Base-by-base conservation (phyloP, 1,139 yeast species). In the Scheffersomyces segobiensis region DNA sequence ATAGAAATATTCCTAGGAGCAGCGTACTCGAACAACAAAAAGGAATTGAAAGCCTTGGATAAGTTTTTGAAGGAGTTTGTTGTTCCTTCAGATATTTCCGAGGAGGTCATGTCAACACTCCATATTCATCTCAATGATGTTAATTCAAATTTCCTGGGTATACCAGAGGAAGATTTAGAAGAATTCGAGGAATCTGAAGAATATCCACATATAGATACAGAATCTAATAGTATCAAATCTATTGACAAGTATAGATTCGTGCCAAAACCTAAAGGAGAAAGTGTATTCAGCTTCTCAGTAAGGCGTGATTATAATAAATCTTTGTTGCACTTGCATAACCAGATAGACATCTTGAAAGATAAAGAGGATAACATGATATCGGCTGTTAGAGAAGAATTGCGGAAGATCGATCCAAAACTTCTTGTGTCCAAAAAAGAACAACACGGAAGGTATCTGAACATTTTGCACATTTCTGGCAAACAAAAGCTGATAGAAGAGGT, bases 391-490 rank as follows among this genome's bases (percentile, higher is more conserved):
- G 46, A 57, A 0, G 54, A 60, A 3, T 64, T 82, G 2, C 46
- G 58, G 1, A 58, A 63, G 52, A 63, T 75, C 19, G 83, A 79
- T 57, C 66, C 73, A 0, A 75, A 75, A 56, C 61, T 78, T 4
- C 62, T 61, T 0, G 63, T 78, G 1, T 57, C 62, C 18, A 75
- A 72, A 55, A 77, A 74, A 52, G 66, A 62, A 4, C 74, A 69
- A 47, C 74, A 72, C 56, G 79, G 80, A 0, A 67, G 76, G 39
- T 72, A 67, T 57, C 55, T 59, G 21, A 77, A 80, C 60, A 75
- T 78, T 1, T 64, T 80, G 24, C 66, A 71, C 54, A 68, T 80
- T n/a, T 65, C 73, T 6, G 81, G 82, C 0, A 73, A 71, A 52
- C 65, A 65, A 21, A 72, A 73, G 53, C 72, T 71, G 66, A 66